Evolutionary conservation across 1,139 yeast genomes (phyloP).

Genomic region (Suhomyces terraborum): DNA sequence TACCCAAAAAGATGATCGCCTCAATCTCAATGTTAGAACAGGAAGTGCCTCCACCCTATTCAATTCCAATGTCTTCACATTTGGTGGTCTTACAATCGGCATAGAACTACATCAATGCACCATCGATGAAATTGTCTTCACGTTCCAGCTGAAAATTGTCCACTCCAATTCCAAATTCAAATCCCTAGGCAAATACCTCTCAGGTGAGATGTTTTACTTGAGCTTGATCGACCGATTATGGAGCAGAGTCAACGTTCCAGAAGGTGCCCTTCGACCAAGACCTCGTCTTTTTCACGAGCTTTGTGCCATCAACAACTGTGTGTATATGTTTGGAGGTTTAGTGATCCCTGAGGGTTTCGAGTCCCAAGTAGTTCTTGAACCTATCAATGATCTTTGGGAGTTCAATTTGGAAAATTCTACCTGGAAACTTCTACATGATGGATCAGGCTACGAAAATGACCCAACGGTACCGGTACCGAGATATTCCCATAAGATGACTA

Average conservation of each 20-base stretch:
- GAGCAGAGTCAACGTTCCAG: constrained; percentile 38
- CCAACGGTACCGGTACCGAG: constrained; percentile 43
- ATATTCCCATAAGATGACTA: constrained; percentile 55
- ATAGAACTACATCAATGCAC: constrained; percentile 46
- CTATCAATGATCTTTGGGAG: constrained; percentile 68
- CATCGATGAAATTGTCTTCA: constrained; percentile 30
- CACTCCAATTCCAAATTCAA: constrained; percentile 30
- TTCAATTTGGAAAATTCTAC: constrained; percentile 51
- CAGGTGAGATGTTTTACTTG: constrained; percentile 58
- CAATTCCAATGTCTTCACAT: constrained; percentile 60
- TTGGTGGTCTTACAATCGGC: constrained; percentile 70
- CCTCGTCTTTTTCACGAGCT: constrained; percentile 66
- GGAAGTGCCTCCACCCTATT: constrained; percentile 63
- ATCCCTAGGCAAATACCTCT: constrained; percentile 46
- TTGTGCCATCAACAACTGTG: constrained; percentile 46
- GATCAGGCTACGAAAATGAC: constrained; percentile 26
- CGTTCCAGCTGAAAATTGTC: constrained; percentile 32
- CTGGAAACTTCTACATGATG: constrained; percentile 57
- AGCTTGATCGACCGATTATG: constrained; percentile 60
- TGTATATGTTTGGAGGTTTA: constrained; percentile 68
- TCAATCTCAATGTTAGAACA: constrained; percentile 58
- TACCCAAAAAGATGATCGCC: constrained; percentile 45
- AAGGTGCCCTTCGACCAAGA: constrained; percentile 35
- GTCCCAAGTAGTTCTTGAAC: constrained; percentile 29
- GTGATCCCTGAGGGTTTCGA: constrained; percentile 23